A percentile compares a stretch with the other conserved stretches of the same genome.
These are phyloP conservation scores for Trametes meyenii DNA, from an alignment of 768 basidiomycete genomes.

Conservation along the genomic window DNA sequence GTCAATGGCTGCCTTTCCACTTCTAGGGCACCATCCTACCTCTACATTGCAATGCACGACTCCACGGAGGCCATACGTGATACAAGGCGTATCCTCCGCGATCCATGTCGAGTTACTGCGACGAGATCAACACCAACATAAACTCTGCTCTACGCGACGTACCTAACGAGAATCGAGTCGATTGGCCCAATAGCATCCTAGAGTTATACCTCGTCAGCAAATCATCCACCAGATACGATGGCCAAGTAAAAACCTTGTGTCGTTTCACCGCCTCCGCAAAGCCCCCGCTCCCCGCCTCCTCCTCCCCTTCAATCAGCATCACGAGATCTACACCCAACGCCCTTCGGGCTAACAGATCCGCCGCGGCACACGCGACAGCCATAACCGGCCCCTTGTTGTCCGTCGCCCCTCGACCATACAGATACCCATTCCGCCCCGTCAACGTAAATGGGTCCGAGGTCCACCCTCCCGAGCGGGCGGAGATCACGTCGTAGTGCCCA, in stretches of 20 bases:
- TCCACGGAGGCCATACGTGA: slow-evolving; percentile 93
- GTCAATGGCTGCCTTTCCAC: neutral
- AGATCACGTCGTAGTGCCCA: slow-evolving; percentile 97
- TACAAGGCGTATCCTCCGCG: slow-evolving; percentile 86
- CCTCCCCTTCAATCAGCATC: slow-evolving; percentile 94
- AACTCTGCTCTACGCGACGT: neutral
- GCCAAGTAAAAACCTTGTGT: slow-evolving; percentile 85
- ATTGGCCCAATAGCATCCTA: slow-evolving; percentile 83
- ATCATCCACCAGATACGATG: slow-evolving; percentile 6
- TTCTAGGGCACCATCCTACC: slow-evolving; percentile 39
- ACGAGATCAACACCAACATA: neutral
- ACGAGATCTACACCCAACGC: slow-evolving; percentile 86
- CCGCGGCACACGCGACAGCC: slow-evolving; percentile 87
- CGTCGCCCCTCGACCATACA: slow-evolving; percentile 89
- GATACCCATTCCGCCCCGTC: slow-evolving; percentile 82
- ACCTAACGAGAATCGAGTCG: slow-evolving; percentile 90
- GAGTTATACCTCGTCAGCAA: neutral
- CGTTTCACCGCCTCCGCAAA: slow-evolving; percentile 76
- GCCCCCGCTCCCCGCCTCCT: slow-evolving; percentile 90
- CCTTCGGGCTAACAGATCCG: slow-evolving; percentile 70
- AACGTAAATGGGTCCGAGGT: slow-evolving; percentile 81
- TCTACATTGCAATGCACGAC: slow-evolving; percentile 87
- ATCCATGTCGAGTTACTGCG: slow-evolving; percentile 96
- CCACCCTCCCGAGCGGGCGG: slow-evolving; percentile 78
- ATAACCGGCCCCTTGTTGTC: slow-evolving; percentile 97